Percentiles rank a stretch among this genome's conserved stretches.
Evolutionary conservation across 805 yeast species (phyloP).

Genomic region (Teunomyces lycoperdinae): DNA sequence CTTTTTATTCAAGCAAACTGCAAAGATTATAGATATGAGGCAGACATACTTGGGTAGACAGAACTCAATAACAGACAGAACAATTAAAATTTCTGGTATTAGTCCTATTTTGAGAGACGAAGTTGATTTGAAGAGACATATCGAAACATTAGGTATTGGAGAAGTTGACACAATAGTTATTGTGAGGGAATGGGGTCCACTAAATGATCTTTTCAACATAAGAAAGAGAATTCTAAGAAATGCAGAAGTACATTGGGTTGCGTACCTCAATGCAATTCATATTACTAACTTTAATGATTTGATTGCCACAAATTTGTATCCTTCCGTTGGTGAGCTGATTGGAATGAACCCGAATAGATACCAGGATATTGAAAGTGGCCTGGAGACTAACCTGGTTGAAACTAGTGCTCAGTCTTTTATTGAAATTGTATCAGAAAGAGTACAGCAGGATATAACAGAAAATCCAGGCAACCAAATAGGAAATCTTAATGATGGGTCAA

Average conservation of each 20-base stretch:
- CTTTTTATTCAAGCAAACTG: slow-evolving; percentile 66
- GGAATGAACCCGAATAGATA: slow-evolving; percentile 15
- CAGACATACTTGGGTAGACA: slow-evolving; percentile 83
- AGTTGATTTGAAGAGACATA: slow-evolving; percentile 65
- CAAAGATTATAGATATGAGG: slow-evolving; percentile 69
- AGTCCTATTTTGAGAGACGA: slow-evolving; percentile 79
- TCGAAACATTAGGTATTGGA: slow-evolving; percentile 77
- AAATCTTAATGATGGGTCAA: slow-evolving; percentile 23
- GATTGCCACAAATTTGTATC: slow-evolving; percentile 23
- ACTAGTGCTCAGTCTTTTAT: slow-evolving; percentile 14
- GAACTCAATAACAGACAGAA: slow-evolving; percentile 86
- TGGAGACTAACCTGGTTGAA: slow-evolving; percentile 4
- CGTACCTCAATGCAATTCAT: slow-evolving; percentile 47
- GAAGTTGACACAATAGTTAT: slow-evolving; percentile 73
- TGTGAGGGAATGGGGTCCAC: slow-evolving; percentile 81
- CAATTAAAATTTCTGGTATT: slow-evolving; percentile 83
- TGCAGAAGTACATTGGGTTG: slow-evolving; percentile 72
- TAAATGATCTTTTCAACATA: slow-evolving; percentile 62
- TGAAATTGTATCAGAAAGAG: slow-evolving; percentile 26
- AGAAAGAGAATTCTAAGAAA: slow-evolving; percentile 52
- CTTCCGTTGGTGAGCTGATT: slow-evolving; percentile 27
- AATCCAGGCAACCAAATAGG: slow-evolving; percentile 18
- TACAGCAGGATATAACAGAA: slow-evolving; percentile 13
- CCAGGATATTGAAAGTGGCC: slow-evolving; percentile 11
- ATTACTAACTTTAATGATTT: slow-evolving; percentile 29